Conservation (phyloP, 768 basidiomycete species). For the Suillus sp. region DNA sequence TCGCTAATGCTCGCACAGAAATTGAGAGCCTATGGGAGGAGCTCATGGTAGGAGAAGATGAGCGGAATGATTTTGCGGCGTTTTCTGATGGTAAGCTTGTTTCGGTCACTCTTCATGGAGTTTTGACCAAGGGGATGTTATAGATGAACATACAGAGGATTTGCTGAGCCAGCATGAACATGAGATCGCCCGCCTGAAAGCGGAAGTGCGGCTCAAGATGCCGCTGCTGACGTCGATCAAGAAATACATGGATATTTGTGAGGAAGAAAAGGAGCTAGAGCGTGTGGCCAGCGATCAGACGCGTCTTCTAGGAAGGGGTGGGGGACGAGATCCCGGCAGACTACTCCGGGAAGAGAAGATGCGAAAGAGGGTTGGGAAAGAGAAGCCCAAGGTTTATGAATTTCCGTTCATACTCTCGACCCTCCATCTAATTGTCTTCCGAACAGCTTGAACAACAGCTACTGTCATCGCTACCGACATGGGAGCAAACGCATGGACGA, state of each 20-base stretch:
- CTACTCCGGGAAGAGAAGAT: conserved; percentile 95
- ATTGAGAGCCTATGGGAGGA: conserved; percentile 84
- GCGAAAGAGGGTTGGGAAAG: conserved; percentile 88
- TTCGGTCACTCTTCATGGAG: not conserved
- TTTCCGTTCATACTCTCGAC: not conserved
- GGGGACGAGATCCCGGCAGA: conserved; percentile 76
- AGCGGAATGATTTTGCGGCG: conserved; percentile 77
- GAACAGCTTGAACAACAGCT: conserved; percentile 87
- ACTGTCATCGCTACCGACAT: conserved; percentile 71
- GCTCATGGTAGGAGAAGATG: conserved; percentile 82
- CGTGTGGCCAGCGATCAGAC: conserved; percentile 80
- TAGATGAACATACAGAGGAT: conserved; percentile 90
- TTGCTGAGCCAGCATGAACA: conserved; percentile 82
- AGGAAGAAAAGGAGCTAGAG: conserved; percentile 87
- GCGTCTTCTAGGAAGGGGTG: conserved; percentile 77
- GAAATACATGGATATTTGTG: conserved; percentile 90
- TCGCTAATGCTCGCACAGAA: conserved; percentile 78
- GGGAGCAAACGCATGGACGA: conserved; percentile 78
- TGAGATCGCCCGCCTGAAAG: conserved; percentile 79
- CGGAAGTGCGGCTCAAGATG: conserved; percentile 78
- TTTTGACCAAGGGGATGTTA: conserved; percentile 10
- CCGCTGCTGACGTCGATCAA: conserved; percentile 73
- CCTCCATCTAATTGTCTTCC: not conserved
- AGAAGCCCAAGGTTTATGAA: conserved; percentile 83
- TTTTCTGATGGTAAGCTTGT: conserved; percentile 73